These are phyloP conservation scores for Parascedosporium putredinis DNA, from an alignment of 2,329 filamentous ascomycete species.

Conservation along the genomic window DNA sequence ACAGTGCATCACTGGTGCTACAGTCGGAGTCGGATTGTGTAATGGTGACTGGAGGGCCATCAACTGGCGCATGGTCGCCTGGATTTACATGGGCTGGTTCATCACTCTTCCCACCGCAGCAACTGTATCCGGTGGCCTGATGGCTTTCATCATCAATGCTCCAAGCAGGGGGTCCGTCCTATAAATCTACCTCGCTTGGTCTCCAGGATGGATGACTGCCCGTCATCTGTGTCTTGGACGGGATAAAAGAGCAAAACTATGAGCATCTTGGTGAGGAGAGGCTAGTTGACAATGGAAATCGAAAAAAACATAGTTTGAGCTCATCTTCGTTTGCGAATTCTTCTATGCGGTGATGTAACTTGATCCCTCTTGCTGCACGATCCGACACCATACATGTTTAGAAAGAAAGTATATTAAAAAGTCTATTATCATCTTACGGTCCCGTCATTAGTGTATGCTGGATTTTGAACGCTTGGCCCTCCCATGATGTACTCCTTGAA, in stretches of 20 bases:
- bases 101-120: slow-evolving; percentile 48
- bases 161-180: slow-evolving; percentile 30
- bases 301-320: not conserved
- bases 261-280: not conserved
- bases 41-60: slow-evolving; percentile 47
- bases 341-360: too few relatives aligned
- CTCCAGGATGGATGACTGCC: not conserved
- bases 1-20: slow-evolving; percentile 53
- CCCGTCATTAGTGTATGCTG: too few relatives aligned
- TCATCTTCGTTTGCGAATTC: not conserved
- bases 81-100: slow-evolving; percentile 51
- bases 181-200: not conserved
- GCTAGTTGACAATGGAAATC: not conserved
- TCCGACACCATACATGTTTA: too few relatives aligned
- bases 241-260: not conserved
- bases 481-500: not conserved
- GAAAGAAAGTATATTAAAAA: too few relatives aligned
- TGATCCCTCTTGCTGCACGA: too few relatives aligned
- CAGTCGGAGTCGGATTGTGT: slow-evolving; percentile 53
- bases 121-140: slow-evolving; percentile 46
- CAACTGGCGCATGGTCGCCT: slow-evolving; percentile 52
- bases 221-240: not conserved
- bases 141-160: slow-evolving; percentile 53
- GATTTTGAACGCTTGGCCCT: too few relatives aligned
- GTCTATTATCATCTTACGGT: too few relatives aligned